Evolutionary conservation across 768 basidiomycete species (phyloP).

Genomic region (Rubroboletus satanas): DNA sequence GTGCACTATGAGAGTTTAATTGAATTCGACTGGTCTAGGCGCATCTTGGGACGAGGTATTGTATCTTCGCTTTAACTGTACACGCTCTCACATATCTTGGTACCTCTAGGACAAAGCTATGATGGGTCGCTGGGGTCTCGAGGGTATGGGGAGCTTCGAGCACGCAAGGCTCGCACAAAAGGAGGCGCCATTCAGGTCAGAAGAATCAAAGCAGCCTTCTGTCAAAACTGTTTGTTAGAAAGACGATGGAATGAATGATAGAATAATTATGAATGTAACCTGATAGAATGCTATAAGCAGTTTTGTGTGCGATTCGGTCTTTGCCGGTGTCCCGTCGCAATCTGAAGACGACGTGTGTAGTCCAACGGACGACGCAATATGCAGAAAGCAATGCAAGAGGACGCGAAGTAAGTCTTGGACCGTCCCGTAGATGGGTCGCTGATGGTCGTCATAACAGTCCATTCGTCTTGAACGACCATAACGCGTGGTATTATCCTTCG

Average conservation of each 20-base stretch:
- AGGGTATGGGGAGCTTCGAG: slow-evolving; percentile 90
- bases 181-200: slow-evolving; percentile 35
- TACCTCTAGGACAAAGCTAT: slow-evolving; percentile 76
- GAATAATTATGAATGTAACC: neutral
- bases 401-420: slow-evolving; percentile 25
- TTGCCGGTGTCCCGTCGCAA: slow-evolving; percentile 20
- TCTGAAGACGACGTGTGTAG: neutral
- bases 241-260: neutral
- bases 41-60: slow-evolving; percentile 91
- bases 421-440: slow-evolving; percentile 3
- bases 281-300: neutral
- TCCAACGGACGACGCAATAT: slow-evolving; percentile 4
- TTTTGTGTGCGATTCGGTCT: slow-evolving; percentile 13
- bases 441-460: slow-evolving; percentile 22
- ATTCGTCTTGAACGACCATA: slow-evolving; percentile 65
- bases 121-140: slow-evolving; percentile 90
- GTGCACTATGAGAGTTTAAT: neutral
- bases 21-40: slow-evolving; percentile 40
- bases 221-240: neutral
- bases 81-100: neutral
- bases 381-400: slow-evolving; percentile 32
- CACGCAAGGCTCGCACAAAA: slow-evolving; percentile 57
- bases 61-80: neutral
- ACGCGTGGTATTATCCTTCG: slow-evolving; percentile 84
- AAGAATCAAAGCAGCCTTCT: neutral